Base-by-base conservation (phyloP, 768 basidiomycete species). In the Russula foetens region DNA sequence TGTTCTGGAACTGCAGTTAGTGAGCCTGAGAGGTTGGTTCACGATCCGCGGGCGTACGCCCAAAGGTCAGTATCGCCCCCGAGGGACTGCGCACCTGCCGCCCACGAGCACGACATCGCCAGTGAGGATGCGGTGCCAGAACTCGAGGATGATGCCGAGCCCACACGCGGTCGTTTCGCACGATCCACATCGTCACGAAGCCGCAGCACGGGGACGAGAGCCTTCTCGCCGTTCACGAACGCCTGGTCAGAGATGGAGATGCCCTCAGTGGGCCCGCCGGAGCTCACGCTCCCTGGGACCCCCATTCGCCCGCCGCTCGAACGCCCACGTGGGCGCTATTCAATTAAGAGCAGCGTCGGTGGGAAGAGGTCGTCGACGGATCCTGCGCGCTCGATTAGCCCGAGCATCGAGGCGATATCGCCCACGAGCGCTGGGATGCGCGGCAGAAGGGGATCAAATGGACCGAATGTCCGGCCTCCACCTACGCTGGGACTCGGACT, bases 321-420 rank as follows among this genome's bases (percentile, higher is more conserved):
- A 26, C 38, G 19, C 15, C 58, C 58, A 70, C 62, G 51, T 46
- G 39, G 35, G 23, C 56, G 52, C 45, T 49, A 47, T 41, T 45
- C 46, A 9, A 33, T 17, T 28, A 62, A 62, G 39, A 21, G 31
- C 21, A 23, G 26, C 58, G 55, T 45, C 57, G 43, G 31, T 72
- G 77, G 43, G 75, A 76, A 23, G 75, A 76, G 50, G 67, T 69
- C 26, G 69, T 66, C 44, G 69, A 52, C 29, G 70, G 67, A 60
- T 12, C 56, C 65, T 21, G 79, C 79, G 9, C 76, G 79, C 21
- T 81, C 80, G 6, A 72, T 75, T 8, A 81, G 80, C 68, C 80
- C 80, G 0, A 78, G 77, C 60, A 69, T 77, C 9, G 71, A 74
- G 1, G 80, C 79, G 0, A 65, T 71, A 7, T 83, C 81, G 0